Evolutionary conservation across 176 grass and related monocot species (phyloP), one percentile per base, ranked within the genome.

Genomic region (Pontederia paniculata): DNA sequence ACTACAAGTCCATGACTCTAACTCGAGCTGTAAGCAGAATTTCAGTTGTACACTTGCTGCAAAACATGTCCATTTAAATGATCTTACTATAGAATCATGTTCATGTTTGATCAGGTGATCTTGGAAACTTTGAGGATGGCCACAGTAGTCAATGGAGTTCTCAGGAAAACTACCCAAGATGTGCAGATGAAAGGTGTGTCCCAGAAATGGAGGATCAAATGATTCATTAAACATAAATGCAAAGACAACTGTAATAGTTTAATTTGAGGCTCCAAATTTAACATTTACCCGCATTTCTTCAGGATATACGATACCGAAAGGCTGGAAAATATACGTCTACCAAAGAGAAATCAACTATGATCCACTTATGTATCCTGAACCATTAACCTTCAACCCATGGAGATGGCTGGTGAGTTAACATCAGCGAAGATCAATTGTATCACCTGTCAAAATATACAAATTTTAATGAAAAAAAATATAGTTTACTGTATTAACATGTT

Each of bases 321-420:
- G 70, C 31, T 96, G 90, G 90, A 89, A 79, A 81, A 96, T 96
- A 57, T 96, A 89, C 81, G 85, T 96, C 8, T 89, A 89, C 73
- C 89, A 82, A 52, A 80, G 90, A 63, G 90, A 96, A 76, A 96
- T 96, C 74, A 96, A 96, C 45, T 96, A 96, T 46, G 90, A 96
- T 49, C 81, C 81, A 5, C 76, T 69, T 52, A 25, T 96, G 65
- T 96, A 96, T 68, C 76, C 77, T 37, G 90, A 96, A 22, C 85
- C 90, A 0, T 77, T 76, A 58, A 69, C 63, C 22, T 96, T 96
- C 74, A 83, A 96, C 66, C 90, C 90, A 76, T 86, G 85, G 90
- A 89, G 90, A 81, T 96, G 90, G 90, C 70, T 83, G 82, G 90
- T 96, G 80, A 70, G 90, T 48, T 48, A 50, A 31, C 1, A 31